phyloP scores from a whole-genome alignment of 768 basidiomycete species.

The Lactarius akahatsu region DNA sequence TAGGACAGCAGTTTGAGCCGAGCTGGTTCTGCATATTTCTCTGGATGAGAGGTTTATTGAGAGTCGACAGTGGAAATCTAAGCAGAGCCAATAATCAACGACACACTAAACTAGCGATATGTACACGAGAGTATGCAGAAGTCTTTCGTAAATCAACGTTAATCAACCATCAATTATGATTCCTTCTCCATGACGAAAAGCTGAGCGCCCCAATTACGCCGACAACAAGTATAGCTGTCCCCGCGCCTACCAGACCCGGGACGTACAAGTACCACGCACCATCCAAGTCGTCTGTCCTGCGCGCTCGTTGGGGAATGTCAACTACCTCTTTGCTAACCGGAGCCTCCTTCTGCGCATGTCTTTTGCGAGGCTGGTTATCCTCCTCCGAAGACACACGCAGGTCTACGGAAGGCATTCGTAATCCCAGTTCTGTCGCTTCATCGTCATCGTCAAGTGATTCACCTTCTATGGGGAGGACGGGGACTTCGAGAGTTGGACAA shows the following conservation, averaged over 20 bases:
- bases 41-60: not conserved
- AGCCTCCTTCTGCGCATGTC: slow-evolving; percentile 27
- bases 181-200: slow-evolving; percentile 52
- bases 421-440: slow-evolving; percentile 38
- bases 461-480: slow-evolving; percentile 54
- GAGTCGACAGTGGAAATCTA: slow-evolving; percentile 16
- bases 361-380: slow-evolving; percentile 31
- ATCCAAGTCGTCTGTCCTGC: slow-evolving; percentile 59
- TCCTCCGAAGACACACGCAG: slow-evolving; percentile 29
- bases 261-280: slow-evolving; percentile 78
- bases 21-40: not conserved
- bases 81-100: slow-evolving; percentile 19
- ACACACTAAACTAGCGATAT: slow-evolving; percentile 21
- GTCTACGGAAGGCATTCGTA: slow-evolving; percentile 73
- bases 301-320: slow-evolving; percentile 37
- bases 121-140: slow-evolving; percentile 8
- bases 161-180: slow-evolving; percentile 31
- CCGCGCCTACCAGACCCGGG: slow-evolving; percentile 77
- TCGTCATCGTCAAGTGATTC: slow-evolving; percentile 33
- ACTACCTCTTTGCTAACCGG: slow-evolving; percentile 15
- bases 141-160: slow-evolving; percentile 14
- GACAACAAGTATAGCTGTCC: slow-evolving; percentile 77
- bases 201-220: slow-evolving; percentile 77
- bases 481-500: slow-evolving; percentile 65
- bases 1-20: not conserved